Conservation (phyloP, 805 yeast genomes). For the Wickerhamomyces canadensis region DNA sequence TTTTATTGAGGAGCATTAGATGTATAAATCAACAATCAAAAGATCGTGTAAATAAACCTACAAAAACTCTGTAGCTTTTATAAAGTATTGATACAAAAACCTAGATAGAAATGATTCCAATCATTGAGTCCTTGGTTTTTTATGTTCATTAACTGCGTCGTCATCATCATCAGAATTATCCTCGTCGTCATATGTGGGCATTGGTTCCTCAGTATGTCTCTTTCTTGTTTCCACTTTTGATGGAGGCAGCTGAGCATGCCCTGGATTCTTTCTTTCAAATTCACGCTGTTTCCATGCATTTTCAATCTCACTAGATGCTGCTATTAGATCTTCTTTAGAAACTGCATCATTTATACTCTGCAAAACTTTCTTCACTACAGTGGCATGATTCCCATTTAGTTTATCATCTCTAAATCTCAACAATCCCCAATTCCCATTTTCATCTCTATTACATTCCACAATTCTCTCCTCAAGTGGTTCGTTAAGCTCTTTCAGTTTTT, state of each 20-base stretch:
- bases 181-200: slow-evolving; percentile 4
- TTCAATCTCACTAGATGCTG: slow-evolving; percentile 50
- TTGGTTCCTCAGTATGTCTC: not conserved
- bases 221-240: slow-evolving; percentile 1
- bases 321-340: slow-evolving; percentile 65
- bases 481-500: slow-evolving; percentile 52
- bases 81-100: too few species aligned
- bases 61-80: too few species aligned
- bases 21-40: not conserved
- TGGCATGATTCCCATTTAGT: slow-evolving; percentile 74
- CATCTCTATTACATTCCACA: slow-evolving; percentile 74
- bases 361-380: slow-evolving; percentile 77
- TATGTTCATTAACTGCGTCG: slow-evolving; percentile 8
- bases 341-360: slow-evolving; percentile 86
- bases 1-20: slow-evolving; percentile 7
- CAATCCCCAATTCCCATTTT: slow-evolving; percentile 65
- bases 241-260: slow-evolving; percentile 3
- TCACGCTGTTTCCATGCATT: slow-evolving; percentile 59
- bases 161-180: slow-evolving; percentile 8
- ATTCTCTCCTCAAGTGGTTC: slow-evolving; percentile 89
- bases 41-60: not conserved
- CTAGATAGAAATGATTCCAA: not conserved
- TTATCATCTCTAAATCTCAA: slow-evolving; percentile 93
- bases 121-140: slow-evolving; percentile 7
- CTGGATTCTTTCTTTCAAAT: slow-evolving; percentile 14